These are phyloP conservation scores for Skeletonema potamos DNA, from an alignment of 108 stramenopile species.

Conservation along the genomic window DNA sequence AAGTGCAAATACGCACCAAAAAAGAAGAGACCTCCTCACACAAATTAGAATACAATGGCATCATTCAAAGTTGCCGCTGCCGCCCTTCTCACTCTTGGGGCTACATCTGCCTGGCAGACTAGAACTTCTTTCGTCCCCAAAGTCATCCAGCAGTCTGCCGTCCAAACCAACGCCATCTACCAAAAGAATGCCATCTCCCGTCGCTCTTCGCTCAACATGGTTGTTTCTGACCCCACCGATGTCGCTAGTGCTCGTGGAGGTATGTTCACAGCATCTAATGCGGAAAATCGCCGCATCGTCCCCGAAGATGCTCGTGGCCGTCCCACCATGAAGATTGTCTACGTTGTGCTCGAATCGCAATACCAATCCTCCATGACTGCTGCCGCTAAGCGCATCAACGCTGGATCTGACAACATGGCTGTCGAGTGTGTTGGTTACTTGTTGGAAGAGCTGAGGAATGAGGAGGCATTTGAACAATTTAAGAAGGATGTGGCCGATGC, in stretches of 20 bases:
- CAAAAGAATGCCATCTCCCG: slow-evolving; percentile 10
- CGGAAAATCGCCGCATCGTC: slow-evolving; percentile 87
- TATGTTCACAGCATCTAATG: slow-evolving; percentile 87
- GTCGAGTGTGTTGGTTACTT: slow-evolving; percentile 97
- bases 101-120: slow-evolving; percentile 58
- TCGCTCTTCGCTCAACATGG: slow-evolving; percentile 59
- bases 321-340: slow-evolving; percentile 91
- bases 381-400: slow-evolving; percentile 95
- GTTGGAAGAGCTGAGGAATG: slow-evolving; percentile 92
- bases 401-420: slow-evolving; percentile 90
- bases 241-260: slow-evolving; percentile 52
- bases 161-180: slow-evolving; percentile 47
- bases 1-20: not conserved
- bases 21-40: not conserved
- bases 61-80: slow-evolving; percentile 77
- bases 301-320: slow-evolving; percentile 78
- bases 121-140: slow-evolving; percentile 20
- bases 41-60: slow-evolving; percentile 50
- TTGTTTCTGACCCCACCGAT: slow-evolving; percentile 70
- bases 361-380: slow-evolving; percentile 95
- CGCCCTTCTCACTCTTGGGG: slow-evolving; percentile 68
- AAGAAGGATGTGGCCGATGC: slow-evolving; percentile 90
- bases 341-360: slow-evolving; percentile 96
- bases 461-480: slow-evolving; percentile 87
- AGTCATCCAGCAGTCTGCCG: slow-evolving; percentile 38